These are phyloP conservation scores for Thelonectria blattea DNA, from an alignment of 2,329 filamentous ascomycete genomes.

Conservation along the genomic window DNA sequence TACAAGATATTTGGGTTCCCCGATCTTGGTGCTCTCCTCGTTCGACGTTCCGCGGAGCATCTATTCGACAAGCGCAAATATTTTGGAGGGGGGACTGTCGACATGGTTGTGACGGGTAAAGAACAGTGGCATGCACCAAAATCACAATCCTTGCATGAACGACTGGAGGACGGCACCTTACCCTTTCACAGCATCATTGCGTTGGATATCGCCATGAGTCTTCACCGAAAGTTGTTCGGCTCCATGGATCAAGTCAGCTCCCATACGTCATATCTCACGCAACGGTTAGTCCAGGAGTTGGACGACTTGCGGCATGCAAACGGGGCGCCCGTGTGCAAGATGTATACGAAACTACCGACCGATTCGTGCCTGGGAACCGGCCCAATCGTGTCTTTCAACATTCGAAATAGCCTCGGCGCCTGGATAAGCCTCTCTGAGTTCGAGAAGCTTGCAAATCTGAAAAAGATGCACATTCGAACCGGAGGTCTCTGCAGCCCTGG, in stretches of 20 bases:
- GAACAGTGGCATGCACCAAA: conserved; percentile 87
- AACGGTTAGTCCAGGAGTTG: conserved; percentile 64
- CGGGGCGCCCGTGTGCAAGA: conserved; percentile 64
- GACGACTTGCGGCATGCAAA: conserved; percentile 71
- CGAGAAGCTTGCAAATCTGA: conserved; percentile 82
- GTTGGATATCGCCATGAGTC: conserved; percentile 73
- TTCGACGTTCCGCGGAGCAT: conserved; percentile 72
- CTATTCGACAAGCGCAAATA: conserved; percentile 74
- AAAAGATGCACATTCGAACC: conserved; percentile 82
- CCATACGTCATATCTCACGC: conserved; percentile 72
- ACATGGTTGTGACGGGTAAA: conserved; percentile 80
- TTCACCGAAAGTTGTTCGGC: conserved; percentile 72
- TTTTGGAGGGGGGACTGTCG: conserved; percentile 94
- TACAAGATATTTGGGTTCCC: conserved; percentile 99
- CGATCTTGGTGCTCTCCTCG: conserved; percentile 83
- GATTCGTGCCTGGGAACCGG: conserved; percentile 58
- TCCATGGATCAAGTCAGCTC: conserved; percentile 71
- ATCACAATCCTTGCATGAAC: conserved; percentile 73
- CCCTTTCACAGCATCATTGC: conserved; percentile 91
- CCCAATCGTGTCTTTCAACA: conserved; percentile 83
- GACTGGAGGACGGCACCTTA: conserved; percentile 88
- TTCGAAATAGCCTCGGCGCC: conserved; percentile 69
- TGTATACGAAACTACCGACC: conserved; percentile 60
- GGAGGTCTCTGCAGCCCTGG: conserved; percentile 93
- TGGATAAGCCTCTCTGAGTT: conserved; percentile 86